Evolutionary conservation across 305 asterid genomes (phyloP).

Genomic region (Monarda citriodora): DNA sequence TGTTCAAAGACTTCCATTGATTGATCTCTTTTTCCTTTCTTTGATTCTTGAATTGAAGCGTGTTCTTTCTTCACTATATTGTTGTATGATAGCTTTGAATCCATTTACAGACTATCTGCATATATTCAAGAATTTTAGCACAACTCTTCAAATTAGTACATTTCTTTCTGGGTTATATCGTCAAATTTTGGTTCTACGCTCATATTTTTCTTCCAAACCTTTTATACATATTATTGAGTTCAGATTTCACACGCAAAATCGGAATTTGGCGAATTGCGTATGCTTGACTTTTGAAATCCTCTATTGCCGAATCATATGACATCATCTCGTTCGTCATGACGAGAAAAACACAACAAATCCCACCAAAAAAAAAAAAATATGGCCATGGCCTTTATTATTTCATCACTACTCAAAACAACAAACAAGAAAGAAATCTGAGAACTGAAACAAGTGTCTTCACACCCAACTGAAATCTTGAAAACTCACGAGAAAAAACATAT

Average conservation of each 20-base stretch:
- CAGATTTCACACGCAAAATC: no score
- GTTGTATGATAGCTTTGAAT: background rate
- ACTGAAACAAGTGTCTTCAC: background rate
- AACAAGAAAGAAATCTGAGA: background rate
- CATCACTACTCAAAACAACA: background rate
- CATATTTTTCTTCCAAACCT: no score
- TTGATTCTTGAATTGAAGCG: constrained; percentile 1
- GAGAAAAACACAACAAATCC: no score
- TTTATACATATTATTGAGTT: no score
- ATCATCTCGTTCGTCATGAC: no score
- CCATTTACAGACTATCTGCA: background rate
- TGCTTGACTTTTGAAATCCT: no score
- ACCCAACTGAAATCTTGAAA: background rate
- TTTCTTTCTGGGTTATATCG: no score
- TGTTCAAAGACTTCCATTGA: background rate
- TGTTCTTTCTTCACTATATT: constrained; percentile 6
- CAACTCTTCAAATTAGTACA: no score
- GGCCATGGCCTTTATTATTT: background rate
- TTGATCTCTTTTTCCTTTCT: background rate
- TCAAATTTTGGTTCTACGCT: no score
- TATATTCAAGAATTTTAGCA: background rate
- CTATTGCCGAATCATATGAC: no score
- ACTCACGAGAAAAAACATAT: background rate
- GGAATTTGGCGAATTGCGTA: no score
- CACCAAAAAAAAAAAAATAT: no score